A percentile compares a stretch with the other conserved stretches of the same genome.
Evolutionary conservation across 441 rosid species (phyloP).

Genomic region (Gossypium trilobum): DNA sequence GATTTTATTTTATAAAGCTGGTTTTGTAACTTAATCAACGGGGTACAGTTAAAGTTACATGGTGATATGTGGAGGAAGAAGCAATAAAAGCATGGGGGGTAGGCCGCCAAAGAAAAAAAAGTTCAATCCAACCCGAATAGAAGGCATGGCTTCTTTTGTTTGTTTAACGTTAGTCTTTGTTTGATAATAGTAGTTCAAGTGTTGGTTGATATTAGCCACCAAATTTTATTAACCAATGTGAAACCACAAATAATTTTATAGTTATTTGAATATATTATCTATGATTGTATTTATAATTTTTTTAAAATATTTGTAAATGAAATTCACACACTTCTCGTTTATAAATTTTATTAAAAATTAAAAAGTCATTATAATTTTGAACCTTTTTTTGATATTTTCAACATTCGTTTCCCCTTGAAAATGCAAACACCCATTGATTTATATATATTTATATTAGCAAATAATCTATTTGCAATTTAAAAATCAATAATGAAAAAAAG

Average conservation of each 20-base stretch:
- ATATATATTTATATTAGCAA: neutral
- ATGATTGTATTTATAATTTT: neutral
- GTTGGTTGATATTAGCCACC: neutral
- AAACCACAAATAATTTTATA: neutral
- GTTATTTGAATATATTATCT: neutral
- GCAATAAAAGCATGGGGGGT: neutral
- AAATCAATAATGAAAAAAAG: neutral
- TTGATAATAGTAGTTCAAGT: neutral
- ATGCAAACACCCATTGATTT: neutral
- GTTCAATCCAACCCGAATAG: neutral
- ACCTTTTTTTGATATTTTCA: neutral
- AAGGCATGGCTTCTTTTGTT: neutral
- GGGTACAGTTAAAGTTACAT: neutral
- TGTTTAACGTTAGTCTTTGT: neutral
- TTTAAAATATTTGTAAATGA: neutral
- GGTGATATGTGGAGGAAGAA: conserved; percentile 1
- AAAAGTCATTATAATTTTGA: neutral
- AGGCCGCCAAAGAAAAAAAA: neutral
- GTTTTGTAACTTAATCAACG: conserved; percentile 22
- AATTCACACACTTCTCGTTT: neutral
- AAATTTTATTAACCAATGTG: neutral
- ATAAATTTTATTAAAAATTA: too few relatives aligned
- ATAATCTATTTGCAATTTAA: too few relatives aligned
- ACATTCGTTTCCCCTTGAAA: neutral
- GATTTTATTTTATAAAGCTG: neutral